phyloP scores from a whole-genome alignment of 2,329 filamentous ascomycete species.

The Paecilomyces formosus region DNA sequence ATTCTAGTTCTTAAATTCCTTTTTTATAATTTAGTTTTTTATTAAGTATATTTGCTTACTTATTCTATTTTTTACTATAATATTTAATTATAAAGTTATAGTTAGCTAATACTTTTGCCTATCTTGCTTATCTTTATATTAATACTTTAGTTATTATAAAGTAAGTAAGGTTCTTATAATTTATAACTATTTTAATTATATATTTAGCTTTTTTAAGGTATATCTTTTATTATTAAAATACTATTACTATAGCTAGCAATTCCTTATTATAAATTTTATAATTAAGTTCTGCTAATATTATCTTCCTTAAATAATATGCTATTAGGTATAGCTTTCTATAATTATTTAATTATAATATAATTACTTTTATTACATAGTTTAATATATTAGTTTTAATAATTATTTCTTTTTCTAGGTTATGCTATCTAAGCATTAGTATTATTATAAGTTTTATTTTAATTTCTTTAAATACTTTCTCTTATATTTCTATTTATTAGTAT shows the following conservation, averaged over 20 bases:
- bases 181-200: neutral
- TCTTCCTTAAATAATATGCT: too few relatives aligned
- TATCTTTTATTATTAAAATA: conserved; percentile 1
- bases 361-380: too few relatives aligned
- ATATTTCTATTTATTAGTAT: neutral
- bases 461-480: too few relatives aligned
- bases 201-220: conserved; percentile 1
- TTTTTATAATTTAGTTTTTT: neutral
- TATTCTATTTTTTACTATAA: neutral
- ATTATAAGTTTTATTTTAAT: too few relatives aligned
- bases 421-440: too few relatives aligned
- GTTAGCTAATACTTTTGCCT: neutral
- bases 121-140: neutral
- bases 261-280: too few relatives aligned
- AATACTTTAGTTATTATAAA: conserved; percentile 1
- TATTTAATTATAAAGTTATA: neutral
- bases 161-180: conserved; percentile 2
- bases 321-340: too few relatives aligned
- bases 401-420: neutral
- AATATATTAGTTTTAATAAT: too few relatives aligned
- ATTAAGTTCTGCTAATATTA: too few relatives aligned
- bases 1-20: neutral
- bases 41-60: neutral
- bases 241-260: neutral
- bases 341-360: too few relatives aligned